Base-by-base conservation (phyloP, 2,329 filamentous ascomycete species). In the Pseudopithomyces maydicus region DNA sequence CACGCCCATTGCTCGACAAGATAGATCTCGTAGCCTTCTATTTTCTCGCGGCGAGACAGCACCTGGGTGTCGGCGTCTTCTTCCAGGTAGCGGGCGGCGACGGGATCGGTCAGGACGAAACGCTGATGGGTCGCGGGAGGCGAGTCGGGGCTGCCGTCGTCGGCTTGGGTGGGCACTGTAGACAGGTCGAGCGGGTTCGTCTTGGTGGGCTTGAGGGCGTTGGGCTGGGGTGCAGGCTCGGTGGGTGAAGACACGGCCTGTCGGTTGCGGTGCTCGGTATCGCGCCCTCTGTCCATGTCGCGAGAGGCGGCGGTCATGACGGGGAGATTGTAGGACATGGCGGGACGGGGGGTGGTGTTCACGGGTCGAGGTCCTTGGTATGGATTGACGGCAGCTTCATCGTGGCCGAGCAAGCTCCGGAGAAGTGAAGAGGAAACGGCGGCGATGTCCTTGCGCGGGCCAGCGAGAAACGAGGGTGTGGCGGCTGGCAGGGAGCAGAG, bases 1-100 rank as follows among this genome's bases (percentile, higher is more conserved):
- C 93, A 97, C 6, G 92, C 92, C 95, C 95, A 99, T 81, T 99
- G 95, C 75, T 98, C 95, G 63, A 98, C 92, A 15, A 98, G 79
- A 76, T 98, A 98, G 59, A 94, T 82, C 75, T 98, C 93, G 77
- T 97, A 98, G 63, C 94, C 94, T 58, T 85, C 80, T 6, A 99
- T 83, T 48, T 84, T 80, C 48, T 84, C 82, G 54, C 87, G 86
- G 52, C 89, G 88, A 65, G 93, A 86, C 62, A 97, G 81, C 7
- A 97, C 87, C 2, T 82, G 83, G 3, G 92, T 92, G 5, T 85
- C 86, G 1, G 87, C 81, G 63, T 98, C 95, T 72, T 96, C 90
- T 79, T 96, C 90, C 20, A 99, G 85, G 71, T 94, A 80, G 63
- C 81, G 82, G 63, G 89, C 86, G 14, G 87, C 88, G 38, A 89